A percentile compares a stretch with the other conserved stretches of the same genome.
Conservation (phyloP, 176 grass and related monocot genomes). For the barley (Hordeum vulgare) region MorexV3_pseudomolecules_assembly NC_058524.1:125478692-125479191, state of each 20-base stretch:
- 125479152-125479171: background rate
- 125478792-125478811: background rate
- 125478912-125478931: background rate
- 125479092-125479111: background rate
- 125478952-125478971: background rate
- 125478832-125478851: background rate
- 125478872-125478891: background rate
- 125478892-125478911: background rate
- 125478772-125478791: background rate
- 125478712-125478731: background rate
- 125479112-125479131: background rate
- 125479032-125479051: background rate
- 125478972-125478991: background rate
- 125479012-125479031: conserved; percentile 1
- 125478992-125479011: background rate
- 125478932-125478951: background rate
- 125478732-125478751: background rate
- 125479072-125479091: background rate
- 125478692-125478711: background rate
- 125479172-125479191: background rate
- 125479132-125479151: background rate
- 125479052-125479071: background rate
- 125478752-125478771: background rate
- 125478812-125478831: background rate
- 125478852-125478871: background rate